phyloP scores from a whole-genome alignment of 495 filamentous ascomycete species.

The Trypethelium eluteriae region DNA sequence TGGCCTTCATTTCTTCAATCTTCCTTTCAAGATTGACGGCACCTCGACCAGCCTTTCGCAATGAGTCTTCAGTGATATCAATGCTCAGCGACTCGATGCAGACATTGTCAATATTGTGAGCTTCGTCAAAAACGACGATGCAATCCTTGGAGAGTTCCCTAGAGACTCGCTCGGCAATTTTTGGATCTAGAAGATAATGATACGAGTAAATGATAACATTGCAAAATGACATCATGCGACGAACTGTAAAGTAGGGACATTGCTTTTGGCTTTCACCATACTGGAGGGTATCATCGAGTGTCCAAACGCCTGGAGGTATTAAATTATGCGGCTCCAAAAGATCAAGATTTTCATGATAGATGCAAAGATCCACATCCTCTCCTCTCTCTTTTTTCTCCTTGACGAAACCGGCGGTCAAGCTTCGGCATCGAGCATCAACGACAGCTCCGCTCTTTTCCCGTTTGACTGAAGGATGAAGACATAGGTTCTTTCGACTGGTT shows the following conservation, averaged over 20 bases:
- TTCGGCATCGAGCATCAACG: constrained; percentile 91
- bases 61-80: constrained; percentile 87
- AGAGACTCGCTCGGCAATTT: constrained; percentile 95
- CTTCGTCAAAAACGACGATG: constrained; percentile 98
- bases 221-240: constrained; percentile 98
- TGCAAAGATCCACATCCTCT: constrained; percentile 86
- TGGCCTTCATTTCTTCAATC: constrained; percentile 85
- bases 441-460: constrained; percentile 88
- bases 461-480: constrained; percentile 90
- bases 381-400: constrained; percentile 93
- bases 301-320: constrained; percentile 89
- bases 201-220: constrained; percentile 99
- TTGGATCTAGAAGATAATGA: constrained; percentile 94
- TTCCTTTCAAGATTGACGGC: constrained; percentile 83
- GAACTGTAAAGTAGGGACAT: constrained; percentile 92
- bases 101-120: constrained; percentile 99
- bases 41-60: constrained; percentile 79
- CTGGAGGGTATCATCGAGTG: constrained; percentile 74
- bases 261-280: constrained; percentile 95
- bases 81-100: constrained; percentile 97
- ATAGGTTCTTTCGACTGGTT: constrained; percentile 95
- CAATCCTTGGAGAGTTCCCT: constrained; percentile 95
- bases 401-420: constrained; percentile 91
- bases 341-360: constrained; percentile 98
- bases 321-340: constrained; percentile 89